A percentile compares a stretch with the other conserved stretches of the same genome.
Evolutionary conservation across 805 yeast species (phyloP).

Genomic region (Wickerhamomyces subpelliculosus): DNA sequence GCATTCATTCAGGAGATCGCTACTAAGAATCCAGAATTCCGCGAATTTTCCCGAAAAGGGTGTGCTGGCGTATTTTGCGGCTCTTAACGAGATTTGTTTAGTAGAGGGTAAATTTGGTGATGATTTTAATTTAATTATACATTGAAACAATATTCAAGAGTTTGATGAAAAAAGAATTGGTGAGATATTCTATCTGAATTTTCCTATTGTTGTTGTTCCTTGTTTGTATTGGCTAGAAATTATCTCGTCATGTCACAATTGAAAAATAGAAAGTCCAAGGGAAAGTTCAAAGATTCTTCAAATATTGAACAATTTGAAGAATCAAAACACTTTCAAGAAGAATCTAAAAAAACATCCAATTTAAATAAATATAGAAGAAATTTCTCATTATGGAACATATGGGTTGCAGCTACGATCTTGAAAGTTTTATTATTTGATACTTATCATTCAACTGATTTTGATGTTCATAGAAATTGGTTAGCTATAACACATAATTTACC

Average conservation of each 20-base stretch:
- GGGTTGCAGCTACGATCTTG: conserved; percentile 55
- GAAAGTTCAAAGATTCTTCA: neutral
- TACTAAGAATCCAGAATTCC: no score
- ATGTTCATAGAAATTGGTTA: conserved; percentile 95
- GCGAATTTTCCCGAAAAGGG: neutral
- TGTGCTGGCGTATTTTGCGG: neutral
- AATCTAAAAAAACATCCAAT: no score
- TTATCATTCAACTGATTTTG: conserved; percentile 93
- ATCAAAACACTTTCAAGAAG: conserved; percentile 1
- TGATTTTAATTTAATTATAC: no score
- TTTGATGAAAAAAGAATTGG: no score
- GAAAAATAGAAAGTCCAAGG: conserved; percentile 9
- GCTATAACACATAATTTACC: conserved; percentile 82
- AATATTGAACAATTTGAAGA: neutral
- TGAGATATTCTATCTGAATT: no score
- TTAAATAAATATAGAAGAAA: conserved; percentile 19
- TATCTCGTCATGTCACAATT: conserved; percentile 9
- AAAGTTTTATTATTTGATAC: conserved; percentile 65
- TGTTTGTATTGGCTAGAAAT: no score
- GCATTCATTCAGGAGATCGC: no score
- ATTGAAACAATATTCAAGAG: no score
- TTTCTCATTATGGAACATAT: conserved; percentile 56
- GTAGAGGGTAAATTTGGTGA: no score
- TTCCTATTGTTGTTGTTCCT: no score
- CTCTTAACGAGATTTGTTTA: no score